Conservation (phyloP, 2,329 filamentous ascomycete species). For the Aspergillus unguis region DNA sequence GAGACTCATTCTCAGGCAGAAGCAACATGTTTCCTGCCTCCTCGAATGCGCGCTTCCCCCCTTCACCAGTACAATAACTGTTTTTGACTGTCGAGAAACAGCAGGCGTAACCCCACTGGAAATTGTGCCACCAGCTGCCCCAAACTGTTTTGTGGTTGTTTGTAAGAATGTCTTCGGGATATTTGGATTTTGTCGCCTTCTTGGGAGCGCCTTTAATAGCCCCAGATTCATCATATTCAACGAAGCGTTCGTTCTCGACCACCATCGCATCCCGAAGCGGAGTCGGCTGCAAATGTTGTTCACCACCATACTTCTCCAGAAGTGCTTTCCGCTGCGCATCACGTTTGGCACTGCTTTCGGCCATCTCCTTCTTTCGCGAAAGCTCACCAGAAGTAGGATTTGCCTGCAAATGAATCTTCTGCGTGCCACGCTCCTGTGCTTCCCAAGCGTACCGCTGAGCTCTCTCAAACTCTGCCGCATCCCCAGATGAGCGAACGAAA, state of each 20-base stretch:
- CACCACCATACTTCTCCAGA: slow-evolving; percentile 76
- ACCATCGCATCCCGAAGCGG: slow-evolving; percentile 65
- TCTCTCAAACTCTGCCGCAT: slow-evolving; percentile 86
- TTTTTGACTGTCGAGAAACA: slow-evolving; percentile 94
- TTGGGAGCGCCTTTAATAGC: slow-evolving; percentile 83
- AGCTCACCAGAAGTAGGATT: slow-evolving; percentile 93
- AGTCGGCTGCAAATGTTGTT: slow-evolving; percentile 59
- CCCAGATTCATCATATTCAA: slow-evolving; percentile 92
- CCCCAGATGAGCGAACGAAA: slow-evolving; percentile 82
- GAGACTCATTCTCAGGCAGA: slow-evolving; percentile 32
- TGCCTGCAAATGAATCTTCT: slow-evolving; percentile 86
- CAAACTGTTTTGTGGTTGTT: slow-evolving; percentile 93
- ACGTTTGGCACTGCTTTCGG: slow-evolving; percentile 68
- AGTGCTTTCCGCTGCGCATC: slow-evolving; percentile 67
- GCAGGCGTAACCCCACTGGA: slow-evolving; percentile 93
- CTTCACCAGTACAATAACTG: slow-evolving; percentile 93
- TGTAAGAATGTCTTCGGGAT: slow-evolving; percentile 77
- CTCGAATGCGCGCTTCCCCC: slow-evolving; percentile 76
- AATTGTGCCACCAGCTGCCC: slow-evolving; percentile 97
- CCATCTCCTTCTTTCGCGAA: slow-evolving; percentile 72
- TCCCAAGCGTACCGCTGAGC: slow-evolving; percentile 95
- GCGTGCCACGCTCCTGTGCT: slow-evolving; percentile 75
- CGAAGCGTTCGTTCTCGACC: slow-evolving; percentile 77
- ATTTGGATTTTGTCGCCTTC: slow-evolving; percentile 79
- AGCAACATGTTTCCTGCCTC: slow-evolving; percentile 63